Evolutionary conservation across 768 basidiomycete genomes (phyloP).

Genomic region (Daedalea quercina): DNA sequence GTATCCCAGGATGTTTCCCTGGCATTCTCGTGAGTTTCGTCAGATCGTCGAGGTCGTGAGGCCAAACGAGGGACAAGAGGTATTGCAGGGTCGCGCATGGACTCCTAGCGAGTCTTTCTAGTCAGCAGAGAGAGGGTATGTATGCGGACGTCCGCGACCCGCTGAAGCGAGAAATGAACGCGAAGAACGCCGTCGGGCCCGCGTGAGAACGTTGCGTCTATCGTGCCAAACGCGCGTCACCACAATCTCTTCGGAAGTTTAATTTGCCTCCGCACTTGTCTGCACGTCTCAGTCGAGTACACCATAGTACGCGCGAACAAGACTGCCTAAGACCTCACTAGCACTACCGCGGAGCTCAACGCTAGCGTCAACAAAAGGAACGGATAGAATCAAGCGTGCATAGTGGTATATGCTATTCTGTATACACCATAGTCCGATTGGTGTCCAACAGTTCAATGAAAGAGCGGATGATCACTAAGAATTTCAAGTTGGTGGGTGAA

Average conservation of each 20-base stretch:
- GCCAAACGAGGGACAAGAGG: conserved; percentile 17
- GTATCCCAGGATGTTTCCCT: background rate
- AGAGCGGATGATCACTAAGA: background rate
- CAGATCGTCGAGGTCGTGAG: conserved; percentile 22
- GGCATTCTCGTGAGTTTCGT: conserved; percentile 9
- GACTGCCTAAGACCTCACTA: no score
- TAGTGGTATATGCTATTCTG: no score
- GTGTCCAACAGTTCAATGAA: background rate
- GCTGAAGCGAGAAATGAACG: background rate
- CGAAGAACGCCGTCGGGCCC: background rate
- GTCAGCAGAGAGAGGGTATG: no score
- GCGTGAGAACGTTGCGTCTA: background rate
- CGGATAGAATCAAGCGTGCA: no score
- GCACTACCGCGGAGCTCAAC: no score
- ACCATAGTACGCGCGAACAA: no score
- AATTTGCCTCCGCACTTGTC: no score
- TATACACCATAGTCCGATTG: no score
- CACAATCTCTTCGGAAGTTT: background rate
- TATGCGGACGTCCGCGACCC: no score
- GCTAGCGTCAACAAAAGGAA: no score
- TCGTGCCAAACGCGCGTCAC: background rate
- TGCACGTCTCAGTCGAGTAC: no score
- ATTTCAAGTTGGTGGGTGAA: background rate
- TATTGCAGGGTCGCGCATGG: conserved; percentile 16
- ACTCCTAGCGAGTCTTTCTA: conserved; percentile 1